Evolutionary conservation across 1,284 basidiomycete genomes (phyloP), one percentile per base, ranked within the genome.

Genomic region (Malassezia sp.): DNA sequence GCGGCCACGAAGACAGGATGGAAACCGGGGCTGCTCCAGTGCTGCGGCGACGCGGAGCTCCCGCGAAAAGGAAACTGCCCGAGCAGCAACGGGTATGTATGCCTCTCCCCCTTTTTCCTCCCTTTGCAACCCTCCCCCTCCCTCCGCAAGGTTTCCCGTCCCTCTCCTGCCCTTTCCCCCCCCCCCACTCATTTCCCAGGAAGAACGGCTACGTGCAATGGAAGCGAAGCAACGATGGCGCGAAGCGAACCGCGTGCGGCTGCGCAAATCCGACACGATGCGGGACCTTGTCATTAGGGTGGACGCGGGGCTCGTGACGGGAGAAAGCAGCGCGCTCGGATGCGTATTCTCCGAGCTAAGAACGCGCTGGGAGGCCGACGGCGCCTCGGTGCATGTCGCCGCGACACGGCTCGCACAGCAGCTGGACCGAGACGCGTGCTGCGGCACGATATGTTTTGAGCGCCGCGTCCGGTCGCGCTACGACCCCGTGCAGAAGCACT

Each of bases 231-330:
- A 48, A n/a, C 40, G 48, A 29, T 45, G 42, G 42, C 42, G 48
- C 26, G 42, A 50, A 8, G 48, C 48, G n/a, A 50, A 50, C 31
- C 40, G 42, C 6, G 28, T 38, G 2, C 42, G 48, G 2, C 48
- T 38, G 12, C 11, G 37, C 17, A 33, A 31, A n/a, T 28, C 42
- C 6, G 48, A 50, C 24, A 45, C 48, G 12, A 50, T 50, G 48
- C 30, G 30, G 9, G 48, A 50, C 32, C 21, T 50, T 9, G 40
- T 45, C 23, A 27, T 50, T 5, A 26, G 32, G 5, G 14, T 44
- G 22, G 48, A 50, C 18, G 30, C 31, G 12, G 29, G 11, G 3
- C 21, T 38, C 7, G 27, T 37, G 17, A 35, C 11, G 17, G n/a
- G 28, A 2, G 17, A 23, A 9, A 29, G 22, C 3, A 41, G 32